phyloP scores from a whole-genome alignment of 78 protist genomes.

The Dictyostelium brefeldianum region DNA sequence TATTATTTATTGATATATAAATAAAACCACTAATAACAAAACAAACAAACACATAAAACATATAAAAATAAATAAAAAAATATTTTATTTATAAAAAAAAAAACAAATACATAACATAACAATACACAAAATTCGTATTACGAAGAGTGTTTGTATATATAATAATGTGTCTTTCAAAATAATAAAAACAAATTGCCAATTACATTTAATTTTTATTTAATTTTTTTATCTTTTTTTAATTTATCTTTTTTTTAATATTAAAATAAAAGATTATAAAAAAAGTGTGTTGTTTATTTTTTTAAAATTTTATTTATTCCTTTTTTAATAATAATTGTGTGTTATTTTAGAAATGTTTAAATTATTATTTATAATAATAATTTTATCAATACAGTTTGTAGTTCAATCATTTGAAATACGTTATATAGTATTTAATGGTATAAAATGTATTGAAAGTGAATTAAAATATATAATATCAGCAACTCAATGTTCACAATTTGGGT shows the following conservation, averaged over 20 bases:
- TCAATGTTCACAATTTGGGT: background rate
- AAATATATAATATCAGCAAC: background rate
- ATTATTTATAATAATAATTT: background rate
- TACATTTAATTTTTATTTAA: no score
- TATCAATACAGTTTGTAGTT: background rate
- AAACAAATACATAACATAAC: background rate
- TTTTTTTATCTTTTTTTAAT: background rate
- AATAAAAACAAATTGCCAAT: no score
- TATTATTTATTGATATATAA: background rate
- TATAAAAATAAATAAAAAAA: background rate
- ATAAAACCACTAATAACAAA: no score
- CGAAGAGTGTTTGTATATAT: no score
- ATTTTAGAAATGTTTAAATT: background rate
- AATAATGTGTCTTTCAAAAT: no score
- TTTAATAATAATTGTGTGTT: no score
- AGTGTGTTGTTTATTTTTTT: background rate
- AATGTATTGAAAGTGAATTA: background rate
- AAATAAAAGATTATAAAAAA: no score
- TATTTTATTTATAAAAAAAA: background rate
- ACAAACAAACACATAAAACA: background rate
- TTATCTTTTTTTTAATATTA: no score
- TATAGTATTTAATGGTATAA: background rate
- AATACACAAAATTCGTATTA: background rate
- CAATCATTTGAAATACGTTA: slow-evolving; percentile 4
- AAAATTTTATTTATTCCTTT: no score